Evolutionary conservation across 306 rosid species (phyloP).

Genomic region (Acacia acuminata): DNA sequence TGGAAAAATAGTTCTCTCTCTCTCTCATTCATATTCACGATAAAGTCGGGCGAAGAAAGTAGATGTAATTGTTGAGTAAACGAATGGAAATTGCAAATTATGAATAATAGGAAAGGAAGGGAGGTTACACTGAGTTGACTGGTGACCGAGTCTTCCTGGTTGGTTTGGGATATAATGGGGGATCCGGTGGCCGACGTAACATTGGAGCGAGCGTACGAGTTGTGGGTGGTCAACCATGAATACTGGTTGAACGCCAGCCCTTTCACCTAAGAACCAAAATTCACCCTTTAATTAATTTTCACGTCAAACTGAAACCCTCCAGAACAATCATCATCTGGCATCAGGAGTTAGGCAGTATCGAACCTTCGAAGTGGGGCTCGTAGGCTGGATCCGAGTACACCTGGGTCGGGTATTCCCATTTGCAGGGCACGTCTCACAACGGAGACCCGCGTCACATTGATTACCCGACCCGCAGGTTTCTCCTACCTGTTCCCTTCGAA

Average conservation of each 20-base stretch:
- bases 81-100: neutral
- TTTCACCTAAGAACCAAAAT: slow-evolving; percentile 44
- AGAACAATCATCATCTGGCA: neutral
- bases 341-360: neutral
- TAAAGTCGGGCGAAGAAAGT: no score
- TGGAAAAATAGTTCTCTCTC: no score
- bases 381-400: slow-evolving; percentile 64
- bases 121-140: slow-evolving; percentile 59
- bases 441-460: slow-evolving; percentile 61
- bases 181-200: slow-evolving; percentile 55
- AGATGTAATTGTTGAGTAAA: no score
- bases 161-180: slow-evolving; percentile 38
- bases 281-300: neutral
- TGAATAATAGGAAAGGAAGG: neutral
- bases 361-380: slow-evolving; percentile 60
- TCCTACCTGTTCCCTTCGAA: slow-evolving; percentile 50
- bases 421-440: slow-evolving; percentile 55
- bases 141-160: slow-evolving; percentile 64
- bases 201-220: slow-evolving; percentile 57
- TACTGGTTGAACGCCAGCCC: slow-evolving; percentile 65
- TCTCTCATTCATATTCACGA: no score
- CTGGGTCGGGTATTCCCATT: slow-evolving; percentile 80
- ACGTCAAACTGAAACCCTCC: neutral
- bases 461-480: slow-evolving; percentile 61
- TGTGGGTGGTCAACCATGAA: slow-evolving; percentile 83